Conservation (phyloP, 2,329 filamentous ascomycete species). For the Metarhizium sp. region DNA sequence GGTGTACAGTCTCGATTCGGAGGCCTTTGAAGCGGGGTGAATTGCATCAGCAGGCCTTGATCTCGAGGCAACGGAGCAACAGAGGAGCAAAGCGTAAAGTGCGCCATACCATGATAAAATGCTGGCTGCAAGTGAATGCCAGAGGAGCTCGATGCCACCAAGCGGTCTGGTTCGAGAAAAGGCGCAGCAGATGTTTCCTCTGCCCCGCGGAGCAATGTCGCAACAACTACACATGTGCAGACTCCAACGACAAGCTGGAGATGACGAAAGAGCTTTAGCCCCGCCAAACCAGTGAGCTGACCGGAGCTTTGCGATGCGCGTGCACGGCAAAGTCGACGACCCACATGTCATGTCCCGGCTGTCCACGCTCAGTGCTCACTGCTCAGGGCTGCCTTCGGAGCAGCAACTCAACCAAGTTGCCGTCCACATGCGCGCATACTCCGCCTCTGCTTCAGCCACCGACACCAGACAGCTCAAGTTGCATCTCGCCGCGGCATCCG, state of each 20-base stretch:
- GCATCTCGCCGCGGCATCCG: not conserved
- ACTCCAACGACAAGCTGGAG: not conserved
- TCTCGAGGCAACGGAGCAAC: not conserved
- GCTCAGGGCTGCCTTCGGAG: too few species aligned
- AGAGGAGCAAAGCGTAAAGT: not conserved
- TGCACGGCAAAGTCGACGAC: not conserved
- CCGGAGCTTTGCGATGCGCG: too few species aligned
- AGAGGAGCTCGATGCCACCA: not conserved
- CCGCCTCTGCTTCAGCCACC: not conserved
- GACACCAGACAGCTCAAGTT: not conserved
- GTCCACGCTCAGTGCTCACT: too few species aligned
- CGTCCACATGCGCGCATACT: not conserved
- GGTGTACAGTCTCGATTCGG: slow-evolving; percentile 83
- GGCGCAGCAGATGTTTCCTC: not conserved
- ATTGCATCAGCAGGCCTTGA: not conserved
- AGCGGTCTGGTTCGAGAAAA: not conserved
- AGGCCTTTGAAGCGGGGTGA: slow-evolving; percentile 28
- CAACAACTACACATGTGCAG: not conserved
- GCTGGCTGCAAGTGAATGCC: not conserved
- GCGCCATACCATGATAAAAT: not conserved
- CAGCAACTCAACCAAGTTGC: too few species aligned
- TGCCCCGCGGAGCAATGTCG: not conserved
- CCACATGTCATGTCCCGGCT: not conserved
- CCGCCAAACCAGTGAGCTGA: too few species aligned
- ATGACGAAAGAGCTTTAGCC: too few species aligned